phyloP scores from a whole-genome alignment of 257 asterid genomes.

The Orobanche coerulescens region DNA sequence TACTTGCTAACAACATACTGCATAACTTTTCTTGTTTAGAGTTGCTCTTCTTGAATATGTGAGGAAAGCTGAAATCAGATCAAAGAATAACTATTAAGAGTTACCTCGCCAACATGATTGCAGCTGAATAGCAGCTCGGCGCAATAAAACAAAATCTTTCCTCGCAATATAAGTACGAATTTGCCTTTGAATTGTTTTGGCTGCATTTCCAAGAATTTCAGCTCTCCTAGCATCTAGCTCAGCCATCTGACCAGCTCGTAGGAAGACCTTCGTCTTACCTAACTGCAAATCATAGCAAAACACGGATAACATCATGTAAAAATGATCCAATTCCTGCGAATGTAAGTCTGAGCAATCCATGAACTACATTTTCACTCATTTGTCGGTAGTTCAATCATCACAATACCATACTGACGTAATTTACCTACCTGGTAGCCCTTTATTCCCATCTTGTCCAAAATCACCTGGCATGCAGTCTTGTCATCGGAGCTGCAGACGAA shows the following conservation, averaged over 20 bases:
- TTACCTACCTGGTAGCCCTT: constrained; percentile 79
- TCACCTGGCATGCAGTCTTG: constrained; percentile 77
- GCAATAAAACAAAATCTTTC: constrained; percentile 71
- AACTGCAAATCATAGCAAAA: constrained; percentile 50
- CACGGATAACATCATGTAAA: constrained; percentile 15
- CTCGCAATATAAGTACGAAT: constrained; percentile 81
- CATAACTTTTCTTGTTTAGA: constrained; percentile 13
- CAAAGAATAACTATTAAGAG: constrained; percentile 13
- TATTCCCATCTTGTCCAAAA: constrained; percentile 83
- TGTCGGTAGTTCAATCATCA: constrained; percentile 7
- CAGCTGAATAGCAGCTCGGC: constrained; percentile 72
- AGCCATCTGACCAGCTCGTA: constrained; percentile 99
- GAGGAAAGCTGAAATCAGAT: constrained; percentile 19
- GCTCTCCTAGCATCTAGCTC: constrained; percentile 95
- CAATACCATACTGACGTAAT: constrained; percentile 8
- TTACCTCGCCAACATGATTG: constrained; percentile 99
- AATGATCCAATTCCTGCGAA: not conserved
- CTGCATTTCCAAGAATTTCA: constrained; percentile 98
- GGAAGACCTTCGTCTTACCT: constrained; percentile 92
- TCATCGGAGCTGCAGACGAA: constrained; percentile 65
- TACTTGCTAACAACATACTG: constrained; percentile 1
- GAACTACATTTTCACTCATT: constrained; percentile 4
- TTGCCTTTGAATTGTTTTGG: constrained; percentile 89
- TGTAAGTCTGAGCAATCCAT: constrained; percentile 2
- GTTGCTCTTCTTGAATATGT: constrained; percentile 11